phyloP scores from a whole-genome alignment of 2,329 filamentous ascomycete species.

The Penicillium sp. region DNA sequence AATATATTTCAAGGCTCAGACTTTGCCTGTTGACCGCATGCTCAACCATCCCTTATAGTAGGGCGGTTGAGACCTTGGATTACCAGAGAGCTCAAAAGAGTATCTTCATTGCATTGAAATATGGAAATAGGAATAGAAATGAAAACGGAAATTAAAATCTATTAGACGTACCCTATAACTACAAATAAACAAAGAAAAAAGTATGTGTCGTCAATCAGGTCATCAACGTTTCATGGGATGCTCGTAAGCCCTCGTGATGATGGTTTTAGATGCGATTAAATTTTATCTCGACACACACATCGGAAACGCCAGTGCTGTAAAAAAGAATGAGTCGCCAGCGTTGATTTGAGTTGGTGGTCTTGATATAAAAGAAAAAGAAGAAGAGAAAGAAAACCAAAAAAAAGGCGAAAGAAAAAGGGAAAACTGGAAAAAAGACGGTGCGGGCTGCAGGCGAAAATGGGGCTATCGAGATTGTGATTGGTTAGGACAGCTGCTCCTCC shows the following conservation, averaged over 20 bases:
- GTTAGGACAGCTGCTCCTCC: constrained; percentile 17
- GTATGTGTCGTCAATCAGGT: constrained; percentile 46
- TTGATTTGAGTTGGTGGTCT: constrained; percentile 76
- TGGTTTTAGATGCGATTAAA: constrained; percentile 72
- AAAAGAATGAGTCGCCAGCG: constrained; percentile 54
- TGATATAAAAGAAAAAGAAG: constrained; percentile 42
- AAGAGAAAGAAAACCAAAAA: constrained; percentile 15
- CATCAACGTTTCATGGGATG: constrained; percentile 47
- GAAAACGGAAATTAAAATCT: not conserved
- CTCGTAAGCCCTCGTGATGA: constrained; percentile 61
- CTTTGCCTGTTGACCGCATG: constrained; percentile 45
- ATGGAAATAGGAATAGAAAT: not conserved
- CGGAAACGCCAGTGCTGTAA: constrained; percentile 68
- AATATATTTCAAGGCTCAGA: constrained; percentile 33
- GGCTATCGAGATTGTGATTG: constrained; percentile 25
- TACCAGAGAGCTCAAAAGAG: constrained; percentile 43
- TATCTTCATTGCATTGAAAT: constrained; percentile 35
- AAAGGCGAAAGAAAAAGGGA: constrained; percentile 15
- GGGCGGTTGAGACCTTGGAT: constrained; percentile 46
- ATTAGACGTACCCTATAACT: constrained; percentile 16
- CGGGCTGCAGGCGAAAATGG: constrained; percentile 23
- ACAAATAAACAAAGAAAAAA: constrained; percentile 9
- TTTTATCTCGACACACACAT: constrained; percentile 68
- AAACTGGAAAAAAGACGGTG: constrained; percentile 33
- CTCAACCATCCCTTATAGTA: constrained; percentile 40